Conservation (phyloP, 495 filamentous ascomycete genomes). For the Xylaria cubensis region DNA sequence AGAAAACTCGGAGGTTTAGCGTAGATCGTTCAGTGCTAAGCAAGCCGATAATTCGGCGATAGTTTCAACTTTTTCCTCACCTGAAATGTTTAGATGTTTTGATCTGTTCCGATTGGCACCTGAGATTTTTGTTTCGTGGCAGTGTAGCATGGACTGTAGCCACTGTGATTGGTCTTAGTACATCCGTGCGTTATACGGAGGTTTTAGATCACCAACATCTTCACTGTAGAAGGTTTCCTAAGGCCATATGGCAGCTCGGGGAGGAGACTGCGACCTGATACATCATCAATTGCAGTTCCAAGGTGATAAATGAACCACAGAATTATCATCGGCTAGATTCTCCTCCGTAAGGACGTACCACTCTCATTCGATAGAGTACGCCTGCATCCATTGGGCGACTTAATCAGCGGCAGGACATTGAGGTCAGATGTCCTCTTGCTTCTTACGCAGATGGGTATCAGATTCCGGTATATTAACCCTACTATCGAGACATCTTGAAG, state of each 20-base stretch:
- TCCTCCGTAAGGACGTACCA: not conserved
- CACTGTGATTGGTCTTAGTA: conserved; percentile 3
- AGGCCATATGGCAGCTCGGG: not conserved
- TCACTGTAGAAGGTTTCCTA: not conserved
- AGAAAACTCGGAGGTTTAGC: not conserved
- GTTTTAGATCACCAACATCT: not conserved
- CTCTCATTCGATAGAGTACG: not conserved
- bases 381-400: not conserved
- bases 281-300: not conserved
- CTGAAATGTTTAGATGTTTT: not conserved
- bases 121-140: conserved; percentile 8
- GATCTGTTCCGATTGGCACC: conserved; percentile 1
- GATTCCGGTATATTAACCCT: too few relatives aligned
- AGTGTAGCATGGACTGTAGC: not conserved
- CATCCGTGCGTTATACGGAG: not conserved
- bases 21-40: conserved; percentile 8
- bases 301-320: not conserved
- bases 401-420: not conserved
- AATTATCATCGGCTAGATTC: not conserved
- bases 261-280: not conserved
- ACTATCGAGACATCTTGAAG: not conserved
- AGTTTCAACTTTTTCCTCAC: not conserved
- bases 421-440: not conserved
- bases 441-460: too few relatives aligned
- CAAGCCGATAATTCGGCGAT: not conserved